phyloP scores from a whole-genome alignment of 495 filamentous ascomycete genomes.

The Penicillium lividum region DNA sequence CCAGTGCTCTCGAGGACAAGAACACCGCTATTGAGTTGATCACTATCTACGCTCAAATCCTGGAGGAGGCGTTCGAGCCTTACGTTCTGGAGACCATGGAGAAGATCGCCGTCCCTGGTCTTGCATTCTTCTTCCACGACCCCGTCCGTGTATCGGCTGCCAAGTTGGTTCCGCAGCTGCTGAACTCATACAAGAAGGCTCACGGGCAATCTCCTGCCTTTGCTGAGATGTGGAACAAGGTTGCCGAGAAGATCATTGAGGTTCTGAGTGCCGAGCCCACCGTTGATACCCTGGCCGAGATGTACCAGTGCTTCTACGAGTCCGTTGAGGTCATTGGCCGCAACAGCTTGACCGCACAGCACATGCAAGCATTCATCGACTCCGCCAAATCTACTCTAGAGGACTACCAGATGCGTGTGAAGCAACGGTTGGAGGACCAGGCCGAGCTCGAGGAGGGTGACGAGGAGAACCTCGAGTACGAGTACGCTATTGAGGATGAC shows the following conservation, averaged over 20 bases:
- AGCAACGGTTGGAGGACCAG: conserved; percentile 73
- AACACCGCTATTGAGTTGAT: conserved; percentile 98
- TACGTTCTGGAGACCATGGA: conserved; percentile 94
- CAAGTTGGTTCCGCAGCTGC: conserved; percentile 89
- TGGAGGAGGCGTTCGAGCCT: conserved; percentile 87
- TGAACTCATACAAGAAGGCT: conserved; percentile 90
- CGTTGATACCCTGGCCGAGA: conserved; percentile 94
- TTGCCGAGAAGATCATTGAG: conserved; percentile 88
- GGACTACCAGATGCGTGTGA: conserved; percentile 87
- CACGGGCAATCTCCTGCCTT: conserved; percentile 80
- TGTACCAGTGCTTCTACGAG: conserved; percentile 99
- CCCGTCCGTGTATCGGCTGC: conserved; percentile 94
- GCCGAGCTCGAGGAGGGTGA: conserved; percentile 79
- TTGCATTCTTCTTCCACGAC: conserved; percentile 99
- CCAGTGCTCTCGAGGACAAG: conserved; percentile 95
- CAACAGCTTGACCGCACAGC: conserved; percentile 69
- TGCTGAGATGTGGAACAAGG: conserved; percentile 76
- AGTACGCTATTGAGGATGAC: conserved; percentile 93
- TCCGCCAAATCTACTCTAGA: conserved; percentile 79
- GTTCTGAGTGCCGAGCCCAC: conserved; percentile 93
- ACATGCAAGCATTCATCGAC: conserved; percentile 86
- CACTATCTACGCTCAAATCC: conserved; percentile 91
- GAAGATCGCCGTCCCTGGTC: conserved; percentile 89
- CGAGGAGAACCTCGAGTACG: conserved; percentile 66
- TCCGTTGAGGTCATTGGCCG: conserved; percentile 92